These are phyloP conservation scores for Verticillium albo-atrum DNA, from an alignment of 2,329 filamentous ascomycete genomes.

Conservation along the genomic window DNA sequence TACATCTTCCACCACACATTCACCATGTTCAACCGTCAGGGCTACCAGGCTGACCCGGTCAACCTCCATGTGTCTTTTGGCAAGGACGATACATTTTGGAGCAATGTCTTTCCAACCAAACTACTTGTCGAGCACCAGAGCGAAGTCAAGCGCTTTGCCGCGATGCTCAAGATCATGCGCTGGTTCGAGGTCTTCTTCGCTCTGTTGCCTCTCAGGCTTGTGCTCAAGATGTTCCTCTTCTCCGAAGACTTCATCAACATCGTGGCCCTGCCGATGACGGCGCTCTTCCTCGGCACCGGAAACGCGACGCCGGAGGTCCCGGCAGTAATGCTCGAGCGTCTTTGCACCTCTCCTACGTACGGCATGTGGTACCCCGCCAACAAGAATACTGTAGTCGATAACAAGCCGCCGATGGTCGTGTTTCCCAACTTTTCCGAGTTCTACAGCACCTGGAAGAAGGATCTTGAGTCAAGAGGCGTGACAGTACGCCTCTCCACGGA, in stretches of 20 bases:
- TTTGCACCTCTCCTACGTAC: constrained; percentile 49
- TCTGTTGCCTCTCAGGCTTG: constrained; percentile 53
- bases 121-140: constrained; percentile 46
- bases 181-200: constrained; percentile 53
- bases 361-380: constrained; percentile 50
- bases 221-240: constrained; percentile 62
- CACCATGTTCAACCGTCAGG: constrained; percentile 55
- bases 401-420: constrained; percentile 57
- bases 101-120: constrained; percentile 55
- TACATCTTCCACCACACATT: constrained; percentile 60
- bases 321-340: constrained; percentile 54
- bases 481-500: constrained; percentile 52
- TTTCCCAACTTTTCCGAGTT: constrained; percentile 56
- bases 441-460: constrained; percentile 52
- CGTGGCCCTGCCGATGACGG: constrained; percentile 49
- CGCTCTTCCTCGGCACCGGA: constrained; percentile 61
- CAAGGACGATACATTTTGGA: constrained; percentile 57
- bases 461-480: constrained; percentile 47
- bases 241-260: constrained; percentile 64
- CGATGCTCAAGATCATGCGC: constrained; percentile 48
- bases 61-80: constrained; percentile 56
- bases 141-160: constrained; percentile 49
- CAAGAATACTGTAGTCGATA: constrained; percentile 39
- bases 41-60: constrained; percentile 42
- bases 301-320: constrained; percentile 67